Percentiles rank a stretch among this genome's conserved stretches.
These are phyloP conservation scores for Aspergillus kassunensis DNA, from an alignment of 495 filamentous ascomycete species.

Conservation along the genomic window DNA sequence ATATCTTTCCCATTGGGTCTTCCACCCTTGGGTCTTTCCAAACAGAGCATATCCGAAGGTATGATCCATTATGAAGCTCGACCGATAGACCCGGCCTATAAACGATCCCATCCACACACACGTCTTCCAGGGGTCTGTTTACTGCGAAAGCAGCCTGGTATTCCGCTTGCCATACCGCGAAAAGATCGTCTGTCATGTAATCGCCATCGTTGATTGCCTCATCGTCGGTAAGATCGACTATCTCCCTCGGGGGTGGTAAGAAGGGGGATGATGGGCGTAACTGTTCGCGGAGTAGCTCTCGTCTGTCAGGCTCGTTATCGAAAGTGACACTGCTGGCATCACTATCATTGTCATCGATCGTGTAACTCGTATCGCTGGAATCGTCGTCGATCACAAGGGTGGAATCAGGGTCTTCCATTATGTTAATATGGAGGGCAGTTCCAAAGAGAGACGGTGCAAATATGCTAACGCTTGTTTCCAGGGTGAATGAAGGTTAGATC, in stretches of 20 bases:
- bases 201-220: conserved; percentile 17
- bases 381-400: background rate
- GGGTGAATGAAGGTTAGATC: no score
- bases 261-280: background rate
- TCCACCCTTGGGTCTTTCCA: background rate
- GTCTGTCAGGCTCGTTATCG: conserved; percentile 15
- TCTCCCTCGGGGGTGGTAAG: background rate
- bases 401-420: background rate
- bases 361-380: no score
- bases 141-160: background rate
- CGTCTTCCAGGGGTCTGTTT: background rate
- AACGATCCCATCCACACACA: conserved; percentile 20
- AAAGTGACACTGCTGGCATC: conserved; percentile 10
- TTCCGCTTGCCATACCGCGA: conserved; percentile 8
- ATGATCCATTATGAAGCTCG: conserved; percentile 18
- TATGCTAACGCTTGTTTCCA: no score
- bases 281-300: conserved; percentile 7
- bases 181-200: conserved; percentile 22
- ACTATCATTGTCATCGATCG: conserved; percentile 1
- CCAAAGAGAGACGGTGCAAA: no score
- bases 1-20: conserved; percentile 5
- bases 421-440: background rate
- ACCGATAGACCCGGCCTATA: conserved; percentile 22
- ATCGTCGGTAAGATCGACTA: conserved; percentile 11
- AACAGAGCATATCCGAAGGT: conserved; percentile 19